A percentile compares a stretch with the other conserved stretches of the same genome.
Conservation (phyloP, 306 rosid species). For the Citrullus mucosospermus region DNA sequence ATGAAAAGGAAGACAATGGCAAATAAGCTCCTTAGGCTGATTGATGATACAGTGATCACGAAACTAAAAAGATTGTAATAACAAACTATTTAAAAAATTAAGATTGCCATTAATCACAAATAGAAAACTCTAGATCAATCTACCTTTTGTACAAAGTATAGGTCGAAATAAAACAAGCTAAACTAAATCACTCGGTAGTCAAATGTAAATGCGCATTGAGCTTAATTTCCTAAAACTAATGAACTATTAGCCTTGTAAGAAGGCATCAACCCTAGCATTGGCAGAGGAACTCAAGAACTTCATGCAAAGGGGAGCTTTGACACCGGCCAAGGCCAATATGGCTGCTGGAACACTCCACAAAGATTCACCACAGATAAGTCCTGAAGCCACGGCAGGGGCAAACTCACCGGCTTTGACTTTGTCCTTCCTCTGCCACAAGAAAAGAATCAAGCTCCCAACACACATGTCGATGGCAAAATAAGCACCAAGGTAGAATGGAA, state of each 20-base stretch:
- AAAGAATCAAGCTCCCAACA: constrained; percentile 53
- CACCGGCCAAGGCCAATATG: constrained; percentile 32
- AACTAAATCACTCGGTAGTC: background rate
- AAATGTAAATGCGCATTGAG: background rate
- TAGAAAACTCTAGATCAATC: background rate
- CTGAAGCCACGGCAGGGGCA: constrained; percentile 53
- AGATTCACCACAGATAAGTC: constrained; percentile 64
- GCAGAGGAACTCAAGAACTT: constrained; percentile 37
- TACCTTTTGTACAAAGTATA: background rate
- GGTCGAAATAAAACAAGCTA: background rate
- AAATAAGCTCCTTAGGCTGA: background rate
- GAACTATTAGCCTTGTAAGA: constrained; percentile 6
- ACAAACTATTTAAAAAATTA: background rate
- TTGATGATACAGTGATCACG: background rate
- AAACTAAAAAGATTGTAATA: background rate
- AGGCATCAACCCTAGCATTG: constrained; percentile 25
- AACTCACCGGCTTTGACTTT: constrained; percentile 27
- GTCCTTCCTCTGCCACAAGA: constrained; percentile 29
- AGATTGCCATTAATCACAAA: background rate
- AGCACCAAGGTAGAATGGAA: constrained; percentile 58
- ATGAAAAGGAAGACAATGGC: background rate
- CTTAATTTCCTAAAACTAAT: background rate
- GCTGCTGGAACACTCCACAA: constrained; percentile 70
- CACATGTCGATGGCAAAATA: constrained; percentile 72
- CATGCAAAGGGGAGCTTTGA: constrained; percentile 60